These are phyloP conservation scores for Schoenoplectus tabernaemontani DNA, from an alignment of 202 grass and related monocot species.

Conservation along the genomic window DNA sequence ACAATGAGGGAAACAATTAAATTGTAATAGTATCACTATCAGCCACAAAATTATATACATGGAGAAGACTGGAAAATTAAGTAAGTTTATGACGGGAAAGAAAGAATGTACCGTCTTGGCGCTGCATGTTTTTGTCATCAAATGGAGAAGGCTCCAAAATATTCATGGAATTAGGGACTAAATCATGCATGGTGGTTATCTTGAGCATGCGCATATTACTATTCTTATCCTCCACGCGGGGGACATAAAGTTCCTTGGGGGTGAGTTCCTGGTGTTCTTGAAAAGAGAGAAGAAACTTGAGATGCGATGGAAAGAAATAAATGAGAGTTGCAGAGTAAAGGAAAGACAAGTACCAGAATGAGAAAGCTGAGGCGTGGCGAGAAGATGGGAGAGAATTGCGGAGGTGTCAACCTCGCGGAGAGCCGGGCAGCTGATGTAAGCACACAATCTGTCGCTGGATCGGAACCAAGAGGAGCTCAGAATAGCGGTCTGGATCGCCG, in stretches of 20 bases:
- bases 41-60: background rate
- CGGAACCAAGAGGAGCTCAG: slow-evolving; percentile 82
- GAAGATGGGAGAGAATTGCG: slow-evolving; percentile 46
- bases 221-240: slow-evolving; percentile 87
- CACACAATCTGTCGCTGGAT: slow-evolving; percentile 49
- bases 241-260: slow-evolving; percentile 73
- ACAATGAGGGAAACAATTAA: background rate
- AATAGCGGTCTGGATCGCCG: slow-evolving; percentile 62
- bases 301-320: background rate
- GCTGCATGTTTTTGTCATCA: slow-evolving; percentile 42
- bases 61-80: background rate
- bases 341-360: slow-evolving; percentile 33
- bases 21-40: background rate
- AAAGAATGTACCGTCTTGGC: slow-evolving; percentile 57
- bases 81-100: background rate
- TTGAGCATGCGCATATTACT: slow-evolving; percentile 87
- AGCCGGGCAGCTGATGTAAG: slow-evolving; percentile 68
- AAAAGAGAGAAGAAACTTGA: slow-evolving; percentile 27
- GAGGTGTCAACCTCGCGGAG: slow-evolving; percentile 84
- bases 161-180: slow-evolving; percentile 86
- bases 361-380: background rate
- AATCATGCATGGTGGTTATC: slow-evolving; percentile 69
- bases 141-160: slow-evolving; percentile 74
- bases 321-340: background rate
- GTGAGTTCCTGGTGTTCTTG: slow-evolving; percentile 35